phyloP scores from a whole-genome alignment of 1,284 basidiomycete genomes.

The Schizophyllum amplum region DNA sequence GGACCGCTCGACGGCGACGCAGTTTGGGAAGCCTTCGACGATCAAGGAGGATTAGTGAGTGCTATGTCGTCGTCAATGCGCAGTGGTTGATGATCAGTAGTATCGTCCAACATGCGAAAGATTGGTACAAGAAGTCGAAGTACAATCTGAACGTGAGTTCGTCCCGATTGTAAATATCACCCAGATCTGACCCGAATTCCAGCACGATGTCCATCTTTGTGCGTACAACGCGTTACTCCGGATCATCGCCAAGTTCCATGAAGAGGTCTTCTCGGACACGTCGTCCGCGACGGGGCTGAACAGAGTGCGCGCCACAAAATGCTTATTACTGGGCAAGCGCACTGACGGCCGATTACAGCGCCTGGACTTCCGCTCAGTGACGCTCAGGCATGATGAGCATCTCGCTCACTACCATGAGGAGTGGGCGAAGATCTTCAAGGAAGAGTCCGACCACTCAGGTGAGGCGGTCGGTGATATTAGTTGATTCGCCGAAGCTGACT shows the following conservation, averaged over 20 bases:
- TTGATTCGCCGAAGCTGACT: neutral
- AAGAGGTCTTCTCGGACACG: slow-evolving; percentile 70
- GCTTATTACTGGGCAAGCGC: neutral
- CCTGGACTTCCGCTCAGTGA: slow-evolving; percentile 59
- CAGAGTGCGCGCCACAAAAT: slow-evolving; percentile 40
- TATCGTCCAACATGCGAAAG: slow-evolving; percentile 62
- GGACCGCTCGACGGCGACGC: slow-evolving; percentile 76
- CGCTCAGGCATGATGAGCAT: slow-evolving; percentile 49
- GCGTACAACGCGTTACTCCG: slow-evolving; percentile 62
- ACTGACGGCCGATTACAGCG: slow-evolving; percentile 30
- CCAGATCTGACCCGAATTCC: slow-evolving; percentile 2
- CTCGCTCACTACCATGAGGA: slow-evolving; percentile 54
- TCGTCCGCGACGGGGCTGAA: slow-evolving; percentile 62
- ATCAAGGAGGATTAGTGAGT: slow-evolving; percentile 74
- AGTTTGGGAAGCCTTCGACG: slow-evolving; percentile 82
- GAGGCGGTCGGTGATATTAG: slow-evolving; percentile 2
- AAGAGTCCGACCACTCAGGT: slow-evolving; percentile 50
- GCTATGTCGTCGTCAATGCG: neutral
- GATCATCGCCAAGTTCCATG: slow-evolving; percentile 67
- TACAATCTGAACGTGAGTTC: slow-evolving; percentile 48
- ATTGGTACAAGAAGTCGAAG: slow-evolving; percentile 70
- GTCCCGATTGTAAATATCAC: neutral
- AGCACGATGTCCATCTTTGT: slow-evolving; percentile 72
- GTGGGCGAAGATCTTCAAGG: slow-evolving; percentile 49
- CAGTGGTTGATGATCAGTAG: slow-evolving; percentile 22